phyloP scores from a whole-genome alignment of 164 flowering plant species.

The Platanus orientalis region DNA sequence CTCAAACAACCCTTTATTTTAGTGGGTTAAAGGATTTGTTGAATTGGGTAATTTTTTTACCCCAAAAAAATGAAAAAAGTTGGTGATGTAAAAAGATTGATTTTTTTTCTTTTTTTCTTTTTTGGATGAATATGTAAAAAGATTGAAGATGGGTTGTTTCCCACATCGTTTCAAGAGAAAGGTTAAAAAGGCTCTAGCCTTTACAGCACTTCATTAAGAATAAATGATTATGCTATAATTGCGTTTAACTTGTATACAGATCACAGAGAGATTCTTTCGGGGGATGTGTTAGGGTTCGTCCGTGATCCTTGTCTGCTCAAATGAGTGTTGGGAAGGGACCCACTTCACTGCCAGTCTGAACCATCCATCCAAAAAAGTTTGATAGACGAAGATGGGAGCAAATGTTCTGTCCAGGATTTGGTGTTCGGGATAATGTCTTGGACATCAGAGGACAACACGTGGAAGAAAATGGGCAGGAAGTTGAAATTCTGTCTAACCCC shows the following conservation, averaged over 20 bases:
- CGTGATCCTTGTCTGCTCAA: not conserved
- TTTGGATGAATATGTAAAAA: not conserved
- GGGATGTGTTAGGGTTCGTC: not conserved
- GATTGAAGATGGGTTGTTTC: not conserved
- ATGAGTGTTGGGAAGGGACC: conserved; percentile 2
- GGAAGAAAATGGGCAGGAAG: too few species aligned
- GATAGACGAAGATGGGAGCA: too few species aligned
- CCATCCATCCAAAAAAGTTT: not conserved
- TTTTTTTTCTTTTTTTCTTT: too few species aligned
- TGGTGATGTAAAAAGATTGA: too few species aligned
- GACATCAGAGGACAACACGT: too few species aligned
- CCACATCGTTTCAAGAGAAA: not conserved
- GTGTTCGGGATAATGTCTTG: too few species aligned
- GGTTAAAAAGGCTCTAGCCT: conserved; percentile 10
- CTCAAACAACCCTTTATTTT: not conserved
- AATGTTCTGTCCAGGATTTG: too few species aligned
- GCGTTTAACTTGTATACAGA: not conserved
- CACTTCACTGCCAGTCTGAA: not conserved
- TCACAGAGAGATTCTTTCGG: not conserved
- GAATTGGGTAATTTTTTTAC: not conserved
- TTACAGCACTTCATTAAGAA: conserved; percentile 23
- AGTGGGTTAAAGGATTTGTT: not conserved
- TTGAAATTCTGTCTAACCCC: too few species aligned
- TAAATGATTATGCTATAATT: conserved; percentile 29
- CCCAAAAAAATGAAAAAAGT: not conserved